These are phyloP conservation scores for rapeseed (Brassica napus) DNA, from an alignment of 345 rosid species.

Conservation along the genomic window DNA sequence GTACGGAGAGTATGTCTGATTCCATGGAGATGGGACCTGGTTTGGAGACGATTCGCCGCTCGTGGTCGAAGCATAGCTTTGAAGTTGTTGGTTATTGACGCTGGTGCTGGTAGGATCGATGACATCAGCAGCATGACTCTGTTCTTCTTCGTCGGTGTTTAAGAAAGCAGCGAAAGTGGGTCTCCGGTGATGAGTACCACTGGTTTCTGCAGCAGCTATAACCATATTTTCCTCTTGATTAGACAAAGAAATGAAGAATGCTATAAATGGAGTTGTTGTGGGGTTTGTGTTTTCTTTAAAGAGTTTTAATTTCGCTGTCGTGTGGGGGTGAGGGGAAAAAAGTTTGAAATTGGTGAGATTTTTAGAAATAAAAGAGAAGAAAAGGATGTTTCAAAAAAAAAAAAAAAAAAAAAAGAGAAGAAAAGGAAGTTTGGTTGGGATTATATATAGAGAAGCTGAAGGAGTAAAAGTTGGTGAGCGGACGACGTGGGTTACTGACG, in stretches of 20 bases:
- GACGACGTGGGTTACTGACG: too few relatives aligned
- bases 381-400: constrained; percentile 16
- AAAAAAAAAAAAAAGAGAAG: constrained; percentile 24
- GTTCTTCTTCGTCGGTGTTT: constrained; percentile 46
- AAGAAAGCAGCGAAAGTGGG: constrained; percentile 63
- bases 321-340: not conserved
- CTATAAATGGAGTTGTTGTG: not conserved
- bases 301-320: constrained; percentile 23
- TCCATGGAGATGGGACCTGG: constrained; percentile 55
- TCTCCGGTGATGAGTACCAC: constrained; percentile 40
- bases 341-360: constrained; percentile 2
- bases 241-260: not conserved
- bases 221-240: constrained; percentile 25
- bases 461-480: constrained; percentile 22
- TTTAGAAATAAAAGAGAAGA: constrained; percentile 24
- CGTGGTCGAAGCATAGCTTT: constrained; percentile 33
- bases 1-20: constrained; percentile 52
- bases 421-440: constrained; percentile 4
- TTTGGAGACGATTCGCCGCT: constrained; percentile 60
- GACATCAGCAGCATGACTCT: constrained; percentile 20
- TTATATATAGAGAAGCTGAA: constrained; percentile 26
- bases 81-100: constrained; percentile 18
- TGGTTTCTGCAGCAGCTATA: constrained; percentile 23
- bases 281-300: not conserved
- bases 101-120: constrained; percentile 18